Evolutionary conservation across 2,329 filamentous ascomycete genomes (phyloP).

Genomic region (Diaporthe destruens): DNA sequence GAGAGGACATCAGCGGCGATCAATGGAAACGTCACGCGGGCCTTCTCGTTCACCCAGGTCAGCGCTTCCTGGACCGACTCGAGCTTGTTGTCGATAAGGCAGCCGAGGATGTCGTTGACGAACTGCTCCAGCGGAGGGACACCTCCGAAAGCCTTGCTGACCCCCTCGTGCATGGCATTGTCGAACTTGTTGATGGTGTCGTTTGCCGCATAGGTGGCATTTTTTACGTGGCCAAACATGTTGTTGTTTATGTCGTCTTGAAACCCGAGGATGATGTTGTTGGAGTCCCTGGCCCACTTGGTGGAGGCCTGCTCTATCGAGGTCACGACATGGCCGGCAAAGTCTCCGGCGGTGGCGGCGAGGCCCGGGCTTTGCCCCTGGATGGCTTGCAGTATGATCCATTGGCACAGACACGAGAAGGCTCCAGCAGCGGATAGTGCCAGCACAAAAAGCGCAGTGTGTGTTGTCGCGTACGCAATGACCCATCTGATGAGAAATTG

Average conservation of each 20-base stretch:
- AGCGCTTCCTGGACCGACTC: slow-evolving; percentile 86
- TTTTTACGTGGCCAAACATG: slow-evolving; percentile 88
- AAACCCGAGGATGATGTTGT: slow-evolving; percentile 70
- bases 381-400: slow-evolving; percentile 78
- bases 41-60: slow-evolving; percentile 93
- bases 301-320: slow-evolving; percentile 79
- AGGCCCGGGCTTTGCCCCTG: slow-evolving; percentile 82
- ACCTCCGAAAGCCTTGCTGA: slow-evolving; percentile 81
- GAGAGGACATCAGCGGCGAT: slow-evolving; percentile 88
- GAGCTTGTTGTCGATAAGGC: slow-evolving; percentile 90
- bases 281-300: slow-evolving; percentile 82
- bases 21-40: slow-evolving; percentile 83
- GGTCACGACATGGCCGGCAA: slow-evolving; percentile 82
- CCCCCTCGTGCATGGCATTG: slow-evolving; percentile 77
- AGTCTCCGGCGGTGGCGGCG: slow-evolving; percentile 79
- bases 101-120: slow-evolving; percentile 83
- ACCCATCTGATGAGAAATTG: slow-evolving; percentile 85
- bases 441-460: slow-evolving; percentile 87
- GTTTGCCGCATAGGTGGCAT: slow-evolving; percentile 85
- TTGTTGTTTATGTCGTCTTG: slow-evolving; percentile 82
- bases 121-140: slow-evolving; percentile 66
- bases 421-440: slow-evolving; percentile 85
- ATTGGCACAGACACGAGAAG: slow-evolving; percentile 86
- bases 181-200: slow-evolving; percentile 87
- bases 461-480: slow-evolving; percentile 87